phyloP scores from a whole-genome alignment of 176 grass and related monocot genomes.

The Oryza glumipatula region DNA sequence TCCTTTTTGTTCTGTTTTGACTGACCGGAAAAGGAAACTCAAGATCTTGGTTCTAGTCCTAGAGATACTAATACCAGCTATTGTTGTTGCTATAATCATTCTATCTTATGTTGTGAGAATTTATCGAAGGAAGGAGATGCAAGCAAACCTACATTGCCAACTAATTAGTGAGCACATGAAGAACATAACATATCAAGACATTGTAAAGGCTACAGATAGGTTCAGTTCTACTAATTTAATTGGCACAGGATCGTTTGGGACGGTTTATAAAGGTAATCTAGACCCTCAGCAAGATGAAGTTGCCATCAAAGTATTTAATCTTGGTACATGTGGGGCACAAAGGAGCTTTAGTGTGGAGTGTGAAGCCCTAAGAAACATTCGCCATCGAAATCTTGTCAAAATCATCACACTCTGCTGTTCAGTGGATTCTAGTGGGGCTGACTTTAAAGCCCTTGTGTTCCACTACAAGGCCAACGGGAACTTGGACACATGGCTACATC shows the following conservation, averaged over 20 bases:
- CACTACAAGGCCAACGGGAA: conserved; percentile 62
- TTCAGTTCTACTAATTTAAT: conserved; percentile 47
- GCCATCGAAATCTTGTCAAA: conserved; percentile 64
- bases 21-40: conserved; percentile 1
- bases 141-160: not conserved
- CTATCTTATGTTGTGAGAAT: not conserved
- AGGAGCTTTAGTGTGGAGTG: conserved; percentile 62
- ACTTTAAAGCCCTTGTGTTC: conserved; percentile 70
- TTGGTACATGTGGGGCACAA: conserved; percentile 30
- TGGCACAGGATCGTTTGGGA: conserved; percentile 53
- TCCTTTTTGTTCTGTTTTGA: conserved; percentile 26
- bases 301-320: conserved; percentile 62
- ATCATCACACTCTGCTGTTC: conserved; percentile 56
- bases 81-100: not conserved
- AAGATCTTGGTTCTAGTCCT: not conserved
- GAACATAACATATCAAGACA: conserved; percentile 38
- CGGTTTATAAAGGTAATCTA: conserved; percentile 52
- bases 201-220: conserved; percentile 43
- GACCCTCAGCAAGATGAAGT: conserved; percentile 17
- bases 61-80: conserved; percentile 12
- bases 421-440: conserved; percentile 33
- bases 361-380: not conserved
- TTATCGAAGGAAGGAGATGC: not conserved
- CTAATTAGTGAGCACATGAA: not conserved
- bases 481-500: conserved; percentile 63